Conservation (phyloP, 176 grass and related monocot genomes). For the Pharus latifolius region DNA sequence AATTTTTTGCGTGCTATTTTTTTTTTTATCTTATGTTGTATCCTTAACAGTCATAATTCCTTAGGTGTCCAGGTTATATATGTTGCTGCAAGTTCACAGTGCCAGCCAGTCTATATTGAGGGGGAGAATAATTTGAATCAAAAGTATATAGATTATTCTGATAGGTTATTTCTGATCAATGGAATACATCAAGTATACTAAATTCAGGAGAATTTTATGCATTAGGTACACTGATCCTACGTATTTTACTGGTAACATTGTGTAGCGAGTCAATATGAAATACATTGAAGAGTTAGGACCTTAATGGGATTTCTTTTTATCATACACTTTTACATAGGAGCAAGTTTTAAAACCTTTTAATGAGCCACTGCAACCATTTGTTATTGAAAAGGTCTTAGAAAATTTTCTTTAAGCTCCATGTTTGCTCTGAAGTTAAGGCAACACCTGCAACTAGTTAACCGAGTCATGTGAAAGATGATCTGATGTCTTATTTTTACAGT, state of each 20-base stretch:
- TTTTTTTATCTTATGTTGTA: neutral
- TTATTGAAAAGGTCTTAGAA: neutral
- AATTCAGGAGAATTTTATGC: neutral
- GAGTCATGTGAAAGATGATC: neutral
- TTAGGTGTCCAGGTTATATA: neutral
- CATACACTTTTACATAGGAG: neutral
- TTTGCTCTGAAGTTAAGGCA: neutral
- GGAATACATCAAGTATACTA: neutral
- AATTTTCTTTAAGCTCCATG: neutral
- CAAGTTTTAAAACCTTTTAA: neutral
- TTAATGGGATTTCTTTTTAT: neutral
- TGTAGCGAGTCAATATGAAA: neutral
- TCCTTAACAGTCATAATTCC: neutral
- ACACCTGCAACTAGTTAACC: neutral
- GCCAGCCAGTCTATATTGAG: no score
- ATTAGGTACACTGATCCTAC: neutral
- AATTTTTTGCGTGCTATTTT: neutral
- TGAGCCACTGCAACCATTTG: neutral
- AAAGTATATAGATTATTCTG: no score
- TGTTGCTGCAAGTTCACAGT: no score
- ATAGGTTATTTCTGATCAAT: neutral
- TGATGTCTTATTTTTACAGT: conserved; percentile 39
- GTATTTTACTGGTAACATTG: neutral
- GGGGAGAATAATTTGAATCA: no score
- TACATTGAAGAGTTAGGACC: neutral